Conservation (phyloP, 768 basidiomycete species). For the Chalciporus sphaerocephalus region DNA sequence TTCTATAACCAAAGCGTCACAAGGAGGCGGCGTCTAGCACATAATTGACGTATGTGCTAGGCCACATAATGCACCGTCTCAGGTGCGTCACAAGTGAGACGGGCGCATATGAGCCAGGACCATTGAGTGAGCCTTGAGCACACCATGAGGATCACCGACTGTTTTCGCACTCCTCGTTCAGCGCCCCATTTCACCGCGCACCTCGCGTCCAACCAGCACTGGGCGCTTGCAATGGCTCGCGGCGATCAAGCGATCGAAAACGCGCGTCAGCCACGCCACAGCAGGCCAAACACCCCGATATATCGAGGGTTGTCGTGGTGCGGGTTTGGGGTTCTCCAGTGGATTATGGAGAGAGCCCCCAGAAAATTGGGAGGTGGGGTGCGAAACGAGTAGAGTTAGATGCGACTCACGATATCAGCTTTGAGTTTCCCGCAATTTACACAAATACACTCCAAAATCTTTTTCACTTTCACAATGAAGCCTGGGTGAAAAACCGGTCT, state of each 20-base stretch:
- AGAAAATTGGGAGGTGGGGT: constrained; percentile 94
- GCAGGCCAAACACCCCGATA: constrained; percentile 83
- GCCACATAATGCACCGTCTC: constrained; percentile 42
- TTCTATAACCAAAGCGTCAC: constrained; percentile 39
- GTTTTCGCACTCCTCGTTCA: constrained; percentile 90
- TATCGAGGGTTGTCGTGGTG: constrained; percentile 69
- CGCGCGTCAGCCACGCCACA: constrained; percentile 72
- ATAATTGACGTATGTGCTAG: constrained; percentile 58
- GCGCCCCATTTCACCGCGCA: constrained; percentile 96
- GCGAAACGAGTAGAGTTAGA: constrained; percentile 87
- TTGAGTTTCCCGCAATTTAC: constrained; percentile 98
- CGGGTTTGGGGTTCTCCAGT: constrained; percentile 94
- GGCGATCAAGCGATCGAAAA: constrained; percentile 95
- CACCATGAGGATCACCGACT: constrained; percentile 22
- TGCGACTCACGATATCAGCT: constrained; percentile 91
- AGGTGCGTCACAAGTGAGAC: constrained; percentile 70
- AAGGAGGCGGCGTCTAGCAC: constrained; percentile 54
- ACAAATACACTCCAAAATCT: constrained; percentile 98
- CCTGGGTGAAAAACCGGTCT: constrained; percentile 98
- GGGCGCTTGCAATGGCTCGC: constrained; percentile 64
- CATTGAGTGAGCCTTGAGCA: constrained; percentile 26
- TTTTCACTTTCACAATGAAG: constrained; percentile 98
- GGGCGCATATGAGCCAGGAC: constrained; percentile 31
- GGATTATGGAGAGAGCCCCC: constrained; percentile 91
- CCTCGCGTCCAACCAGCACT: constrained; percentile 81